Conservation (phyloP, 169 alveolate genomes). For the Cryptosporidium tyzzeri region DNA sequence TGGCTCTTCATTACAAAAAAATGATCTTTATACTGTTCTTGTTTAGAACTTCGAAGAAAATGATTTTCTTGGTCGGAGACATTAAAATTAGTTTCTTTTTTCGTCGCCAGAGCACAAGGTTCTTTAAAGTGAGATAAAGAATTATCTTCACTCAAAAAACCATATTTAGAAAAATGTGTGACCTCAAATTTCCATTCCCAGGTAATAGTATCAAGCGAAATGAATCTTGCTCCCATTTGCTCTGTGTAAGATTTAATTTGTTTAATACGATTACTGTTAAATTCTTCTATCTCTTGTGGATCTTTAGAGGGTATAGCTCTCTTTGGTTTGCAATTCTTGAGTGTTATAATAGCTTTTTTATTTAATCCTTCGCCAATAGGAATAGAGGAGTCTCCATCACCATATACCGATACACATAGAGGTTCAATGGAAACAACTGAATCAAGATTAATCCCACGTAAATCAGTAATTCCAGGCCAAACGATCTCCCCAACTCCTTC, state of each 20-base stretch:
- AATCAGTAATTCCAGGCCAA: slow-evolving; percentile 87
- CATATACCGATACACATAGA: slow-evolving; percentile 73
- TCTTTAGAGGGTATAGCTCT: not conserved
- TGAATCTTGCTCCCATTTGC: slow-evolving; percentile 75
- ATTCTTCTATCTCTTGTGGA: slow-evolving; percentile 29
- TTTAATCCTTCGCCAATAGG: slow-evolving; percentile 84
- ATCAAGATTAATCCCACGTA: slow-evolving; percentile 85
- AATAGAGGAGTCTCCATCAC: slow-evolving; percentile 63
- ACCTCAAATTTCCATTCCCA: slow-evolving; percentile 76
- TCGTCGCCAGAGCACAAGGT: not conserved
- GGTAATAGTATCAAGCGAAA: slow-evolving; percentile 61
- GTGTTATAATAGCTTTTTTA: slow-evolving; percentile 80
- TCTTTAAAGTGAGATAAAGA: not conserved
- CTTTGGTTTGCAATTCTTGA: slow-evolving; percentile 81
- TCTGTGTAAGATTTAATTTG: slow-evolving; percentile 68
- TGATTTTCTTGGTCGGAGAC: not conserved
- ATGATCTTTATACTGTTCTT: not conserved
- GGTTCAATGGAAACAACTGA: slow-evolving; percentile 79
- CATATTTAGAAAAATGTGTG: slow-evolving; percentile 61
- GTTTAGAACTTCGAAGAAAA: not conserved
- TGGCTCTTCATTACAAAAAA: slow-evolving; percentile 5
- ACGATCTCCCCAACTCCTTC: slow-evolving; percentile 84
- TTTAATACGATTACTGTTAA: slow-evolving; percentile 22
- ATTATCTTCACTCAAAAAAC: not conserved
- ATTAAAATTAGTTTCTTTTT: not conserved